phyloP scores from a whole-genome alignment of 768 basidiomycete genomes.

The Rhizopogon salebrosus region DNA sequence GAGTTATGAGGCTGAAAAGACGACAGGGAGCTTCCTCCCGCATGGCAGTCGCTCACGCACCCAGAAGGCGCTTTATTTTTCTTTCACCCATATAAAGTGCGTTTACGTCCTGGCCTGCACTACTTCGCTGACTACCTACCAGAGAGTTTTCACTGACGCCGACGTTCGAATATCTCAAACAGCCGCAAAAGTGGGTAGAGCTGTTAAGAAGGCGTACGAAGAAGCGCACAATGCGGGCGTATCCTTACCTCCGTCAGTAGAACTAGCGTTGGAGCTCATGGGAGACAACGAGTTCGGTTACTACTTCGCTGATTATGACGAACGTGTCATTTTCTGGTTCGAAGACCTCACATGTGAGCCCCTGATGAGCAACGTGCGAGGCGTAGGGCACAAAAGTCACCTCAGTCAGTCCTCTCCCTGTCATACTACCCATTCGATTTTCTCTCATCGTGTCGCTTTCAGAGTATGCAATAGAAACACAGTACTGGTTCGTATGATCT shows the following conservation, averaged over 20 bases:
- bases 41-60: slow-evolving; percentile 40
- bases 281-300: slow-evolving; percentile 20
- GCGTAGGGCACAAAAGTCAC: slow-evolving; percentile 32
- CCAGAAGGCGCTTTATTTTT: slow-evolving; percentile 56
- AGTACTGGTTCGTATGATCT: slow-evolving; percentile 19
- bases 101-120: not conserved
- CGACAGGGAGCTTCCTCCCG: not conserved
- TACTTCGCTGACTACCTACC: not conserved
- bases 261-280: slow-evolving; percentile 7
- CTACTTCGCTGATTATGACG: slow-evolving; percentile 41
- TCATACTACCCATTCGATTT: not conserved
- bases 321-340: slow-evolving; percentile 43
- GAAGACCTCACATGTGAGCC: slow-evolving; percentile 29
- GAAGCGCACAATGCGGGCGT: not conserved
- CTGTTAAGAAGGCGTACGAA: not conserved
- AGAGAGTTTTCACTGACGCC: slow-evolving; percentile 10
- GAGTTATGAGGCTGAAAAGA: not conserved
- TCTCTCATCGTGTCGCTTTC: not conserved
- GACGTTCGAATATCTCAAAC: not conserved
- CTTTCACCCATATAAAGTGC: slow-evolving; percentile 35
- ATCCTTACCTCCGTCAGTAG: not conserved
- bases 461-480: slow-evolving; percentile 20
- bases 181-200: not conserved
- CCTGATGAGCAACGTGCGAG: slow-evolving; percentile 31
- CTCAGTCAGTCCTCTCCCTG: slow-evolving; percentile 29